Evolutionary conservation across 169 alveolate genomes (phyloP).

Genomic region (Theileria equi): DNA sequence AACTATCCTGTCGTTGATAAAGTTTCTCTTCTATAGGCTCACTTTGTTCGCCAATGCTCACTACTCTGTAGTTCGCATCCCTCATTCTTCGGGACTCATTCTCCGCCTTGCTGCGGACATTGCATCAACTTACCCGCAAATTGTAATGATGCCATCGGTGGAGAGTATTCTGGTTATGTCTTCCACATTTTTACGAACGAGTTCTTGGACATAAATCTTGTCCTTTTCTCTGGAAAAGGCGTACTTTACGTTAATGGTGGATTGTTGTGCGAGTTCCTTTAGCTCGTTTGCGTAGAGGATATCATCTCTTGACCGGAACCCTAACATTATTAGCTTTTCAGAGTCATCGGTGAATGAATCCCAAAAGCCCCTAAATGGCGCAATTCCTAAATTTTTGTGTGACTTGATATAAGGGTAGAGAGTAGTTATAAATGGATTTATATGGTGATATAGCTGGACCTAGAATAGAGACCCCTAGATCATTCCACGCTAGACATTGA

Average conservation of each 20-base stretch:
- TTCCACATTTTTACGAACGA: constrained; percentile 10
- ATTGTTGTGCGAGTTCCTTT: constrained; percentile 1
- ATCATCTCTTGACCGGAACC: constrained; percentile 30
- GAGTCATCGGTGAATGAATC: background rate
- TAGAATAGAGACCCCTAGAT: background rate
- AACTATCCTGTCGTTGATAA: no score
- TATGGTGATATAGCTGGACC: background rate
- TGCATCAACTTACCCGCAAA: constrained; percentile 53
- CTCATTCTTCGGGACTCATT: no score
- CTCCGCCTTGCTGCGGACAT: no score
- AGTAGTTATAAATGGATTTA: no score
- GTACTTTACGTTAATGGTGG: constrained; percentile 18
- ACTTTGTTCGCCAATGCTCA: no score
- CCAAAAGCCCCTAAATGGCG: constrained; percentile 53
- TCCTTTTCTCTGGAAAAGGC: constrained; percentile 60
- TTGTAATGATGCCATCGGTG: constrained; percentile 13
- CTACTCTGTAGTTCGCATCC: no score
- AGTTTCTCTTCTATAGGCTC: no score
- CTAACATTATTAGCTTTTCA: constrained; percentile 19
- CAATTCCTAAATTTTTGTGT: constrained; percentile 33
- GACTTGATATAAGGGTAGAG: no score
- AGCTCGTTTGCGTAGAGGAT: constrained; percentile 51
- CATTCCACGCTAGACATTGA: no score
- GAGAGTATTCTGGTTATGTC: background rate
- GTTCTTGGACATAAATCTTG: constrained; percentile 35